These are phyloP conservation scores for Sistotremastrum suecicum DNA, from an alignment of 768 basidiomycete species.

Conservation along the genomic window DNA sequence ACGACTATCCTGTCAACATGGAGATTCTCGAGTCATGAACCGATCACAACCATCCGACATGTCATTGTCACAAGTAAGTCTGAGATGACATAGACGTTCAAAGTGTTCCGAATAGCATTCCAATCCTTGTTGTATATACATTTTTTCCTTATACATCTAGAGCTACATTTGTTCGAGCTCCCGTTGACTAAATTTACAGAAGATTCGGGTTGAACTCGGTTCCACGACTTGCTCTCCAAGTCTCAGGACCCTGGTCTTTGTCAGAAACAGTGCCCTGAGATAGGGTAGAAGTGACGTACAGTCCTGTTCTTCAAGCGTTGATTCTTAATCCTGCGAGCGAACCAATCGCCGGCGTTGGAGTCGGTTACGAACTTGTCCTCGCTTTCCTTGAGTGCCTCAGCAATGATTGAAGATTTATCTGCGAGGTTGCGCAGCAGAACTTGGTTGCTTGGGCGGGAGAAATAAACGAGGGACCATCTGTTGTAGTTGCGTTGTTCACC, in stretches of 20 bases:
- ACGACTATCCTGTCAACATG: too few species aligned
- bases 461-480: conserved; percentile 22
- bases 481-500: conserved; percentile 18
- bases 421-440: conserved; percentile 16
- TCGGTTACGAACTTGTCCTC: conserved; percentile 21
- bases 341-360: conserved; percentile 27
- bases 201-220: conserved; percentile 8
- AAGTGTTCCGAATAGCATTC: too few species aligned
- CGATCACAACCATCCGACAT: too few species aligned
- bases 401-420: conserved; percentile 13
- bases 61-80: too few species aligned
- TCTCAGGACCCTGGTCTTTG: conserved; percentile 8
- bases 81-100: too few species aligned
- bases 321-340: conserved; percentile 24
- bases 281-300: conserved; percentile 14
- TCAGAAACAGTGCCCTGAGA: neutral
- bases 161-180: too few species aligned
- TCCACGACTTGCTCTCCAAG: conserved; percentile 10
- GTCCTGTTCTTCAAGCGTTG: conserved; percentile 27
- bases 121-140: too few species aligned
- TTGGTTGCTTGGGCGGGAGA: conserved; percentile 19
- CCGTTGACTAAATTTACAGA: neutral
- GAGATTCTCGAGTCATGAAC: too few species aligned
- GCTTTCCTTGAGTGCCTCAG: conserved; percentile 8
- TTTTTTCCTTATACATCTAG: too few species aligned